Conservation (phyloP, 306 rosid genomes). For the Lathyrus sativus region DNA sequence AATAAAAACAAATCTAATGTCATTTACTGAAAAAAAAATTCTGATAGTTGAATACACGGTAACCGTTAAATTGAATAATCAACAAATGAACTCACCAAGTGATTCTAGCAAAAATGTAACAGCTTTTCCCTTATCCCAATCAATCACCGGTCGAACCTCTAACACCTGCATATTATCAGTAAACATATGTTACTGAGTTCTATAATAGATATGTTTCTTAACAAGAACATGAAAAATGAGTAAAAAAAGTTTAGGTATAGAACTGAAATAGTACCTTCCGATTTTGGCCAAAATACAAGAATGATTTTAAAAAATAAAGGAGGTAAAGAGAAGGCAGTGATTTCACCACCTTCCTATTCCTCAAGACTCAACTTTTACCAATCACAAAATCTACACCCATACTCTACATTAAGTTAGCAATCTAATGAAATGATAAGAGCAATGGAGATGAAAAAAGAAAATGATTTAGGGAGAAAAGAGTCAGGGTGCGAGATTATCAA, state of each 20-base stretch:
- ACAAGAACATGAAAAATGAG: conserved; percentile 11
- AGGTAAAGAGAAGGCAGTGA: too few relatives aligned
- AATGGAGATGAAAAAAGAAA: too few relatives aligned
- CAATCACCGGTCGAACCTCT: conserved; percentile 85
- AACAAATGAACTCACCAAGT: conserved; percentile 61
- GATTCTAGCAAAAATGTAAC: conserved; percentile 89
- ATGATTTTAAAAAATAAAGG: too few relatives aligned
- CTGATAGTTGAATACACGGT: neutral
- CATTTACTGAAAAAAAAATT: conserved; percentile 34
- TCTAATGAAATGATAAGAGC: too few relatives aligned
- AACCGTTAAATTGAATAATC: neutral
- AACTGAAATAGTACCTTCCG: conserved; percentile 65
- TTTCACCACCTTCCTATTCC: neutral
- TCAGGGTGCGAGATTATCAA: too few relatives aligned
- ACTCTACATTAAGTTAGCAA: too few relatives aligned
- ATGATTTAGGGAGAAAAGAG: too few relatives aligned
- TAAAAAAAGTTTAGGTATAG: neutral
- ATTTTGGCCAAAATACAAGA: too few relatives aligned
- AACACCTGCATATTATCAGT: conserved; percentile 61
- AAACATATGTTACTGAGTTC: conserved; percentile 7
- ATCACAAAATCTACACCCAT: too few relatives aligned
- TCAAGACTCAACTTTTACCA: too few relatives aligned
- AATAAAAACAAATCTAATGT: too few relatives aligned
- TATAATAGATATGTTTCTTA: neutral
- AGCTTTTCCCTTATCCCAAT: conserved; percentile 98